Percentiles rank a stretch among this genome's conserved stretches.
Evolutionary conservation across 2,329 filamentous ascomycete genomes (phyloP).

Genomic region (Fusarium verticillioides): DNA sequence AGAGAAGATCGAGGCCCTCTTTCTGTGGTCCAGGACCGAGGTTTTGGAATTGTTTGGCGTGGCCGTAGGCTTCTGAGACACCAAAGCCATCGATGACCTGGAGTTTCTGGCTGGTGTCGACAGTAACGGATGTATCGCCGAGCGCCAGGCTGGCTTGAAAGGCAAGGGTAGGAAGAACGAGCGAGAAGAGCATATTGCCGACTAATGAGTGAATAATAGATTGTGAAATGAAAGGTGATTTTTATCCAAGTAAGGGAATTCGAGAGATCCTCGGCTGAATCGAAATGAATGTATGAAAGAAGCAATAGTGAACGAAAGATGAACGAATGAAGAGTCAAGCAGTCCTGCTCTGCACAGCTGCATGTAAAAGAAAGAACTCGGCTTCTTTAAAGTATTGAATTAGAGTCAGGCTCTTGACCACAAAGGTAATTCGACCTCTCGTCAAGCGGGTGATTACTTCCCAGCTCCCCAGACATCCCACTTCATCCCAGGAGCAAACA

Average conservation of each 20-base stretch:
- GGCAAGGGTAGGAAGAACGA: neutral
- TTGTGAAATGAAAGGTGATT: too few species aligned
- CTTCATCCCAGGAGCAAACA: neutral
- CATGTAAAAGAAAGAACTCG: too few species aligned
- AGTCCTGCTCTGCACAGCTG: too few species aligned
- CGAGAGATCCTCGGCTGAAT: too few species aligned
- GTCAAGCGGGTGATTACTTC: too few species aligned
- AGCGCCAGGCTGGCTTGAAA: neutral
- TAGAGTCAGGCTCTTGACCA: too few species aligned
- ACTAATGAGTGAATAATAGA: neutral
- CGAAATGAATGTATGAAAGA: neutral
- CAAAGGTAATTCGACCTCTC: too few species aligned
- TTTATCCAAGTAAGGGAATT: too few species aligned
- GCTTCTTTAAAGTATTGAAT: too few species aligned
- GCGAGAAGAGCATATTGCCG: neutral
- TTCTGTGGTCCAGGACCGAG: neutral
- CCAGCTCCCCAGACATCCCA: too few species aligned
- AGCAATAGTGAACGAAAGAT: too few species aligned
- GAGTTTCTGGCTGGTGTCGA: neutral
- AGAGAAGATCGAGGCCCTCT: neutral
- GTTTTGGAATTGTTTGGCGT: neutral
- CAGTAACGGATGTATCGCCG: neutral
- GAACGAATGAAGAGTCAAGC: neutral
- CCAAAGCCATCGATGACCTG: neutral
- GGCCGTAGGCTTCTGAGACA: neutral